These are phyloP conservation scores for Populus simonii DNA, from an alignment of 345 rosid species.

Conservation along the genomic window DNA sequence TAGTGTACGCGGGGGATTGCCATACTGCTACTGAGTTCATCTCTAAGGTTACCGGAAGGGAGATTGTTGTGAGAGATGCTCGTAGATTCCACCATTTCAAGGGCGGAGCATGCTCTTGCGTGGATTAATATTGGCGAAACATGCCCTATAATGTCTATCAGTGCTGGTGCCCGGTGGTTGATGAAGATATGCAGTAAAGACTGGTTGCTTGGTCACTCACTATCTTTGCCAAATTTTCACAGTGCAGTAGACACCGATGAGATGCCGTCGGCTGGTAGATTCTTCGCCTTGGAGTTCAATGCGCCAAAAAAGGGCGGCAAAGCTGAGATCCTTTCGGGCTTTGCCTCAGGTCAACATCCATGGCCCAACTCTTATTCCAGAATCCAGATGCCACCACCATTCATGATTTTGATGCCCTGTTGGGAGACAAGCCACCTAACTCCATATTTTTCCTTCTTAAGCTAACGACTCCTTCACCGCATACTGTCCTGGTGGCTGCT, in stretches of 20 bases:
- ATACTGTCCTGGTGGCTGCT: background rate
- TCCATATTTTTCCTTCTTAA: too few relatives aligned
- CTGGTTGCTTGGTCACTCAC: background rate
- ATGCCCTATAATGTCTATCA: background rate
- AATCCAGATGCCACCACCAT: too few relatives aligned
- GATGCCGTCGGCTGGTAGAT: too few relatives aligned
- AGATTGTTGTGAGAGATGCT: slow-evolving; percentile 16
- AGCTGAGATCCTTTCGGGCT: too few relatives aligned
- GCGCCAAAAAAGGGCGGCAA: too few relatives aligned
- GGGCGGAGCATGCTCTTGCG: slow-evolving; percentile 14
- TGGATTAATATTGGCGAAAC: slow-evolving; percentile 17
- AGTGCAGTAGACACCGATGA: too few relatives aligned
- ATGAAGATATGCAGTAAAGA: background rate
- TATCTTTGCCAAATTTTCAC: background rate
- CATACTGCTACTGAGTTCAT: slow-evolving; percentile 20
- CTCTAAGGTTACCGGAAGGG: slow-evolving; percentile 14
- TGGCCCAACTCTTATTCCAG: too few relatives aligned
- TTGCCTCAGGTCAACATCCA: too few relatives aligned
- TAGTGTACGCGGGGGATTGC: slow-evolving; percentile 15
- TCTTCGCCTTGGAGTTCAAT: too few relatives aligned
- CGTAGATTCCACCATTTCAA: slow-evolving; percentile 22
- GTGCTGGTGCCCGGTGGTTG: background rate
- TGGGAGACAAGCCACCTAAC: too few relatives aligned
- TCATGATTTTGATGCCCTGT: too few relatives aligned
- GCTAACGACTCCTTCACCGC: too few relatives aligned